Percentiles rank a stretch among this genome's conserved stretches.
Evolutionary conservation across 2,329 filamentous ascomycete genomes (phyloP).

Genomic region (Ilyonectria mors-panacis): DNA sequence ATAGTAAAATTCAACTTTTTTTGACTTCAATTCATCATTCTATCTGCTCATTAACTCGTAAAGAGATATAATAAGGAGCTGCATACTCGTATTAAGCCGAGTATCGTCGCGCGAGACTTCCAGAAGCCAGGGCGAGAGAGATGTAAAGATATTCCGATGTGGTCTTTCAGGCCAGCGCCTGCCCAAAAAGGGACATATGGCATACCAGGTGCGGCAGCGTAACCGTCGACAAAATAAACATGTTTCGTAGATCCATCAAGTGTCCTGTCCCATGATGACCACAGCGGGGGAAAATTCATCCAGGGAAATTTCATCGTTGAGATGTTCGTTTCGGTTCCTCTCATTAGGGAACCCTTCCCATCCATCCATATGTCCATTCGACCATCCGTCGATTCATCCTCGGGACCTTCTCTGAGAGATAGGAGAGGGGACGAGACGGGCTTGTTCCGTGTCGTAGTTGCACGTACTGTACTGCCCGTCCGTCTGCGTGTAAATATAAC

Average conservation of each 20-base stretch:
- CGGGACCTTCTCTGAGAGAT: not conserved
- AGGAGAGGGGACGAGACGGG: not conserved
- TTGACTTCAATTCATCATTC: not conserved
- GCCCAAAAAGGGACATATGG: not conserved
- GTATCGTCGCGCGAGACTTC: not conserved
- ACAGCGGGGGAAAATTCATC: not conserved
- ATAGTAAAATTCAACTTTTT: not conserved
- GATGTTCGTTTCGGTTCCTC: not conserved
- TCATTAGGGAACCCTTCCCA: not conserved
- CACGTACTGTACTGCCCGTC: constrained; percentile 16
- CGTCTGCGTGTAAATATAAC: not conserved
- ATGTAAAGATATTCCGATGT: not conserved
- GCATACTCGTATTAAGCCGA: not conserved
- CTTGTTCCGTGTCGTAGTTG: constrained; percentile 10
- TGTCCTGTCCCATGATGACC: not conserved
- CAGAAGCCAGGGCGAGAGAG: not conserved
- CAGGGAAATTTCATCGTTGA: constrained; percentile 13
- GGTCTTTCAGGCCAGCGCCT: not conserved
- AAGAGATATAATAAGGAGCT: not conserved
- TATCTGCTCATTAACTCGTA: not conserved
- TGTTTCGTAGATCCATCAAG: constrained; percentile 14
- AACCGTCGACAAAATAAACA: constrained; percentile 16
- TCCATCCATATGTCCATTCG: not conserved
- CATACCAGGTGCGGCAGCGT: not conserved
- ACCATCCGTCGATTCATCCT: constrained; percentile 7